Evolutionary conservation across 139 green algal species (phyloP), one percentile per base, ranked within the genome.

Genomic region (Haematococcus lacustris): DNA sequence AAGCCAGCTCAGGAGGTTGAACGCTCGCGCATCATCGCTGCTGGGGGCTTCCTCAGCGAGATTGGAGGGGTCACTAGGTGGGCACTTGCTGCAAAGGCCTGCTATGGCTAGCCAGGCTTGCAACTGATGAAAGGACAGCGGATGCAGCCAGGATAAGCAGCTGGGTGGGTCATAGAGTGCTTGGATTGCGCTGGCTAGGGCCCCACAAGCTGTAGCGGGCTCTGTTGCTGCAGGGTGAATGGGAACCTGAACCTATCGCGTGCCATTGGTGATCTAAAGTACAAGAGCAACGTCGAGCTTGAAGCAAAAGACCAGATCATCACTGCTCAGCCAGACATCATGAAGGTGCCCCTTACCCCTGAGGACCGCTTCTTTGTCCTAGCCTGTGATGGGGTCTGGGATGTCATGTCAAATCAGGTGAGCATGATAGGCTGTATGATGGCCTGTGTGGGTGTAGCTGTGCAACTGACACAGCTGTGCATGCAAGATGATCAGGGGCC

Each of bases 191-290:
- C n/a, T n/a, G n/a, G n/a, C n/a, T n/a, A n/a, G n/a, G n/a, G n/a
- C n/a, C n/a, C n/a, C n/a, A n/a, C n/a, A n/a, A n/a, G n/a, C n/a
- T n/a, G n/a, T n/a, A n/a, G n/a, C n/a, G n/a, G n/a, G n/a, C n/a
- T n/a, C n/a, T n/a, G n/a, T n/a, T n/a, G n/a, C n/a, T 78, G 74
- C 63, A 80, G 93, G 33, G 93, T 98, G 0, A 98, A 98, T 70
- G 93, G 92, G 78, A 97, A 96, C 77, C 86, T 98, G 2, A 97
- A 97, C 80, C 83, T 98, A 71, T 95, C 88, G 3, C 85, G 94
- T 37, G 96, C 94, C 0, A 96, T 98, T 68, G 94, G 94, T 0
- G 94, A 98, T 78, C 82, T 98, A 47, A 92, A 92, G 72, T 98
- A 98, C 81, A 98, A 98, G 86, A 76, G 68, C 35, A 81, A 76